Base-by-base conservation (phyloP, 2,329 filamentous ascomycete genomes). In the Botryosphaeria dothidea region DNA sequence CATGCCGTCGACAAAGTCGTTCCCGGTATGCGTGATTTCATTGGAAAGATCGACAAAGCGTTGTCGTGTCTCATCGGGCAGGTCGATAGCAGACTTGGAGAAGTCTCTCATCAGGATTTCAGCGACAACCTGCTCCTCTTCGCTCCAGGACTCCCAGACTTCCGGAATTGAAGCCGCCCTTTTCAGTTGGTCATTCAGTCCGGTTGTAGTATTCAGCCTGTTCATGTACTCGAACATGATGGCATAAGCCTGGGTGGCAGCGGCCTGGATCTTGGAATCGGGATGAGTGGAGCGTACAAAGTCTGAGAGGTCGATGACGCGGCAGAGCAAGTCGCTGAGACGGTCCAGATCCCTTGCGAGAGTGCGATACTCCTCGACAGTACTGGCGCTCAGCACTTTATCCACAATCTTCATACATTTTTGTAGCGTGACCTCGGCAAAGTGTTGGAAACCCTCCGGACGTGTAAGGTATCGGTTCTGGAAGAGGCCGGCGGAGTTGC, bases 201-300 rank as follows among this genome's bases (percentile, higher is more conserved):
- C 92, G 0, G 91, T 92, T 34, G 92, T 96, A 3, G 93, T 97
- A 78, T 99, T 99, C 65, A 99, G 84, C 73, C 96, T 87, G 78
- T 99, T 99, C 95, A 99, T 99, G 78, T 97, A 99, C 79, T 98
- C 92, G 75, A 96, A 98, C 75, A 97, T 94, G 73, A 90, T 86
- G 1, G 88, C 86, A 85, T 96, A 97, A n/a, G 95, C 93, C 70
- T 90, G 86, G 58, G 88, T 88, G n/a, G 95, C 93, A 19, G 92
- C 92, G 69, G 85, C 82, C 78, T 96, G 93, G 68, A 95, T 92
- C 65, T 81, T 82, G 34, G 80, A 80, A 75, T 96, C 88, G 13
- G 95, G 94, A 77, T 98, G 94, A 34, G 94, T 96, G 71, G 91
- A 89, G 71, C 95, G 88, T 69, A 99, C 93, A 77, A 99, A 99